These are phyloP conservation scores for Zasmidium citrigriseum DNA, from an alignment of 2,329 filamentous ascomycete genomes.

Conservation along the genomic window DNA sequence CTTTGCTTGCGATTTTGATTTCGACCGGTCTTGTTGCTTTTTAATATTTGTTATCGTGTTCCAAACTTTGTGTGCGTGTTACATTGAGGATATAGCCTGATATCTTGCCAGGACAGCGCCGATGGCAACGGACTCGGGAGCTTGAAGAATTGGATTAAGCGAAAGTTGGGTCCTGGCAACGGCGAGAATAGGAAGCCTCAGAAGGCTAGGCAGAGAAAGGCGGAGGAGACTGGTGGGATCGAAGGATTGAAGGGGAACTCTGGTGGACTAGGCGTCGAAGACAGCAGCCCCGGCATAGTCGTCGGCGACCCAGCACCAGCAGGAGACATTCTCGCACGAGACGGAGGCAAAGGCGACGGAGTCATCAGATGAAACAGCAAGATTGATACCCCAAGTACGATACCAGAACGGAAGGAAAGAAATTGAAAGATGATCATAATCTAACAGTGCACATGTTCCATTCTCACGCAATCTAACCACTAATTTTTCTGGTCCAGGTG, in stretches of 20 bases:
- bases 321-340: background rate
- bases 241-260: background rate
- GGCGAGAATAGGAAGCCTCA: background rate
- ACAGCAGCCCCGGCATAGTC: background rate
- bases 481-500: background rate
- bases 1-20: too few relatives aligned
- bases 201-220: background rate
- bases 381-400: too few relatives aligned
- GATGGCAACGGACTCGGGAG: background rate
- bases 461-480: slow-evolving; percentile 1
- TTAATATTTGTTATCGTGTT: too few relatives aligned
- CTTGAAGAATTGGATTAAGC: background rate
- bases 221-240: background rate
- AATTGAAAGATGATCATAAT: background rate
- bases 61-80: background rate
- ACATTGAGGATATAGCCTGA: background rate
- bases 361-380: slow-evolving; percentile 4
- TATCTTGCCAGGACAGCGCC: background rate
- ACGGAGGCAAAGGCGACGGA: slow-evolving; percentile 8
- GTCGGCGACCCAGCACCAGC: background rate
- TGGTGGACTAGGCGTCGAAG: background rate
- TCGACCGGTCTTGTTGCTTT: too few relatives aligned
- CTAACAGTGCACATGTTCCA: background rate
- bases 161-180: background rate
- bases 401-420: background rate